phyloP scores from a whole-genome alignment of 306 rosid genomes.

The Pterocarpus santalinus region DNA sequence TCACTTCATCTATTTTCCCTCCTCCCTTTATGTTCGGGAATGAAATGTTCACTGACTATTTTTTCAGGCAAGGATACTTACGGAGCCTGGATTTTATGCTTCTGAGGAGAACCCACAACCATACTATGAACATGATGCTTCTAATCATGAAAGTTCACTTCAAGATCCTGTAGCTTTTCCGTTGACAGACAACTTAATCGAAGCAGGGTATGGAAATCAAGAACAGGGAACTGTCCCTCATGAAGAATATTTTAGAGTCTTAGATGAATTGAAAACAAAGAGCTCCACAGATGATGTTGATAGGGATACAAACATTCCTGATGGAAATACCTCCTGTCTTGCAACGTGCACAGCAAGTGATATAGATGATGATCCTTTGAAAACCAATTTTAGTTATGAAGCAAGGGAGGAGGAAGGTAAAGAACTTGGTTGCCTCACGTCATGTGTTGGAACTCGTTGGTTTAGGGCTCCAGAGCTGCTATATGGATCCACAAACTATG shows the following conservation, averaged over 20 bases:
- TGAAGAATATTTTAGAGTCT: slow-evolving; percentile 73
- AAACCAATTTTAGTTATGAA: slow-evolving; percentile 62
- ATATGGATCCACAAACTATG: slow-evolving; percentile 78
- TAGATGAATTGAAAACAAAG: slow-evolving; percentile 75
- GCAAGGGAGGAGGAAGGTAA: slow-evolving; percentile 64
- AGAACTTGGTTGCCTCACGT: slow-evolving; percentile 69
- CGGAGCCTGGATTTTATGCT: slow-evolving; percentile 64
- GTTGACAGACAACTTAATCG: slow-evolving; percentile 42
- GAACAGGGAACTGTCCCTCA: slow-evolving; percentile 57
- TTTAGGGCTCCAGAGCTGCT: slow-evolving; percentile 95
- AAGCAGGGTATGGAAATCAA: slow-evolving; percentile 47
- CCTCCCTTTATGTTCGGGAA: background rate
- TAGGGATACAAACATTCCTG: slow-evolving; percentile 59
- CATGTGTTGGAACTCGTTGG: slow-evolving; percentile 99
- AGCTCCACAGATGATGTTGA: slow-evolving; percentile 53
- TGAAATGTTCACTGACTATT: slow-evolving; percentile 40
- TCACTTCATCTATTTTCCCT: background rate
- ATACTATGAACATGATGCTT: slow-evolving; percentile 45
- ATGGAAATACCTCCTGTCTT: slow-evolving; percentile 81
- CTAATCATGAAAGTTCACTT: slow-evolving; percentile 43
- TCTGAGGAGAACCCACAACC: slow-evolving; percentile 52
- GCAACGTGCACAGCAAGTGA: slow-evolving; percentile 90
- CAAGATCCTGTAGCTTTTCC: slow-evolving; percentile 52
- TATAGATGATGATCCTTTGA: slow-evolving; percentile 74
- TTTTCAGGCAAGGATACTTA: slow-evolving; percentile 89